phyloP scores from a whole-genome alignment of 2,329 filamentous ascomycete species.

The Fusarium virguliforme region DNA sequence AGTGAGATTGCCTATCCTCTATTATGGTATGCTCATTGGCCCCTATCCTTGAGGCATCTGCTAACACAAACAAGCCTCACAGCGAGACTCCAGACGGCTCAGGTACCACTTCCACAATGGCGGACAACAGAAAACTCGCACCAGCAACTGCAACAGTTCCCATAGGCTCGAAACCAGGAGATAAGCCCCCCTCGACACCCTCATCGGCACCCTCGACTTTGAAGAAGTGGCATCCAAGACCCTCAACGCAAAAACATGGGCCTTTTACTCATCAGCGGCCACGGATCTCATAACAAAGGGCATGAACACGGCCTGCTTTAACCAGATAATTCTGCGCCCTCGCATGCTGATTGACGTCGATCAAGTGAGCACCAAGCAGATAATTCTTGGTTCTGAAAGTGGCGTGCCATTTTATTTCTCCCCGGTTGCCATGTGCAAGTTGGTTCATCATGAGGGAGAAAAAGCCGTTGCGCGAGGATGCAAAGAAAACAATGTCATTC shows the following conservation, averaged over 20 bases:
- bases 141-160: background rate
- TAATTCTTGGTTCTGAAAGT: conserved; percentile 39
- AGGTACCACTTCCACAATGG: no score
- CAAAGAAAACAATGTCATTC: conserved; percentile 9
- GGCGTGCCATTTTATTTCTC: conserved; percentile 49
- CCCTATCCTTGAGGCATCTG: no score
- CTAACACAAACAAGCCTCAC: background rate
- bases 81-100: background rate
- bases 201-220: conserved; percentile 51
- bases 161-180: background rate
- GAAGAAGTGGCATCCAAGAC: conserved; percentile 39
- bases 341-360: conserved; percentile 41
- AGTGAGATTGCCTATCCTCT: no score
- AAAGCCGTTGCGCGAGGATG: conserved; percentile 25
- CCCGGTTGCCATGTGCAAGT: conserved; percentile 65
- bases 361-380: conserved; percentile 32
- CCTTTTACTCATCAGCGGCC: conserved; percentile 47
- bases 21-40: background rate
- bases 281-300: conserved; percentile 49
- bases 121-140: background rate
- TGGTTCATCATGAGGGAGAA: conserved; percentile 59
- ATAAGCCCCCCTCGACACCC: conserved; percentile 28
- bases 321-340: conserved; percentile 49
- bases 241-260: conserved; percentile 44
- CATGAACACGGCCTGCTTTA: conserved; percentile 40